Percentiles rank a stretch among this genome's conserved stretches.
Evolutionary conservation across 805 yeast species (phyloP).

Genomic region (Ogataea allantospora): DNA sequence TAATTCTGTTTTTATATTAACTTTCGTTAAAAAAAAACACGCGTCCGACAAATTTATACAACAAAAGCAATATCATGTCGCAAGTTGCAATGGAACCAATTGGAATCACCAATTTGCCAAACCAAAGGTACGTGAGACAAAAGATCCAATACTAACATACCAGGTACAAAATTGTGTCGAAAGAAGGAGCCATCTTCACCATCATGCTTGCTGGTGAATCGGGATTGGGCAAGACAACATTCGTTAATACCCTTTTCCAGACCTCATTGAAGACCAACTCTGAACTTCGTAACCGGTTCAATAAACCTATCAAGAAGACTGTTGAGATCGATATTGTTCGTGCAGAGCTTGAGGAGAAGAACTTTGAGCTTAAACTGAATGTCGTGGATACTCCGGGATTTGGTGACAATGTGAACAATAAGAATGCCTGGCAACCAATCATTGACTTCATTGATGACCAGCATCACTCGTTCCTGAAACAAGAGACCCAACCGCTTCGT

Average conservation of each 20-base stretch:
- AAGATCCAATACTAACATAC: slow-evolving; percentile 4
- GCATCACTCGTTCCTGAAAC: slow-evolving; percentile 84
- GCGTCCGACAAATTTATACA: slow-evolving; percentile 10
- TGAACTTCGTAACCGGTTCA: slow-evolving; percentile 53
- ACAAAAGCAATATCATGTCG: slow-evolving; percentile 21
- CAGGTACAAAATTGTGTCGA: slow-evolving; percentile 71
- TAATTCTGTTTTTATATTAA: slow-evolving; percentile 2
- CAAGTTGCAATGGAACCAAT: slow-evolving; percentile 47
- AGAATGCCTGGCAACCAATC: slow-evolving; percentile 82
- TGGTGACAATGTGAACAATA: slow-evolving; percentile 86
- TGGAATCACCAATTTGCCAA: slow-evolving; percentile 72
- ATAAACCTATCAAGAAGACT: slow-evolving; percentile 62
- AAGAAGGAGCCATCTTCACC: slow-evolving; percentile 73
- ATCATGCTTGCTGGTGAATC: slow-evolving; percentile 89
- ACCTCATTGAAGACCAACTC: slow-evolving; percentile 62
- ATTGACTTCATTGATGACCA: slow-evolving; percentile 89
- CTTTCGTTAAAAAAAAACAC: slow-evolving; percentile 7
- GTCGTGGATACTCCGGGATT: slow-evolving; percentile 92
- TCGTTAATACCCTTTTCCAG: slow-evolving; percentile 81
- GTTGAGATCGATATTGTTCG: slow-evolving; percentile 76
- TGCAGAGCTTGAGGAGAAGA: slow-evolving; percentile 82
- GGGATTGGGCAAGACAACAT: slow-evolving; percentile 91
- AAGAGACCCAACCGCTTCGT: slow-evolving; percentile 89
- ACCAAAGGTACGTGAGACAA: slow-evolving; percentile 52
- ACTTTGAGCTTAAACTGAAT: slow-evolving; percentile 72